A percentile compares a stretch with the other conserved stretches of the same genome.
Conservation (phyloP, 2,329 filamentous ascomycete species). For the Ophiocordyceps camponoti-leonardi region DNA sequence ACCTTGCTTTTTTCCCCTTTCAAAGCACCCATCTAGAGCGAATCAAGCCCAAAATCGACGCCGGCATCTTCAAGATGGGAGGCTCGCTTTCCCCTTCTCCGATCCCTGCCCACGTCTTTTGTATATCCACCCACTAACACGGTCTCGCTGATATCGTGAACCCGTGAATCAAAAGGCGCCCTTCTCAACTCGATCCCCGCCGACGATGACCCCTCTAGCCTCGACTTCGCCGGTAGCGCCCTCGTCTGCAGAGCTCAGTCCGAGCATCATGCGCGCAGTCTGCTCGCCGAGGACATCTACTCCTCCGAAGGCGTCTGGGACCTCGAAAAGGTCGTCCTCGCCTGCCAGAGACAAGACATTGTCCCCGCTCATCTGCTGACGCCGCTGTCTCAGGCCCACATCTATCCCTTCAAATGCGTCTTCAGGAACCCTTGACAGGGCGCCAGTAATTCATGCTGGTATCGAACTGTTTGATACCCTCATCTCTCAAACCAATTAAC, state of each 20-base stretch:
- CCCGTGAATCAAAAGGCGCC: conserved; percentile 32
- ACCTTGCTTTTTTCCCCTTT: not conserved
- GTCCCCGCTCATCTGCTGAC: not conserved
- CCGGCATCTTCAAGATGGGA: conserved; percentile 45
- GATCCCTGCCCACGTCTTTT: not conserved
- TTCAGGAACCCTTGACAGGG: conserved; percentile 13
- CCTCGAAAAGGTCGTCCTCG: conserved; percentile 38
- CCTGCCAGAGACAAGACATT: not conserved
- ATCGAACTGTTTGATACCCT: conserved; percentile 1
- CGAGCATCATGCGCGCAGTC: conserved; percentile 50
- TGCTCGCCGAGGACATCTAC: conserved; percentile 59
- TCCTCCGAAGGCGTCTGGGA: conserved; percentile 63
- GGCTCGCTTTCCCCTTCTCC: conserved; percentile 25
- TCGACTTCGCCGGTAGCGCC: conserved; percentile 59
- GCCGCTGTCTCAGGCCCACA: conserved; percentile 22
- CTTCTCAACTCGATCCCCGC: conserved; percentile 48
- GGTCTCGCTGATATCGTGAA: not conserved
- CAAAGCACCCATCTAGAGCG: conserved; percentile 34
- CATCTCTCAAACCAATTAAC: not conserved
- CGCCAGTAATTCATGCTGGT: not conserved
- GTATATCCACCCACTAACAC: no score
- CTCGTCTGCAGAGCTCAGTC: conserved; percentile 49
- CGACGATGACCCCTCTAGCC: conserved; percentile 36
- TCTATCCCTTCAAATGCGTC: conserved; percentile 30
- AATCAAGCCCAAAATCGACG: conserved; percentile 31